phyloP scores from a whole-genome alignment of 345 rosid species.

The Hypericum androsaemum region DNA sequence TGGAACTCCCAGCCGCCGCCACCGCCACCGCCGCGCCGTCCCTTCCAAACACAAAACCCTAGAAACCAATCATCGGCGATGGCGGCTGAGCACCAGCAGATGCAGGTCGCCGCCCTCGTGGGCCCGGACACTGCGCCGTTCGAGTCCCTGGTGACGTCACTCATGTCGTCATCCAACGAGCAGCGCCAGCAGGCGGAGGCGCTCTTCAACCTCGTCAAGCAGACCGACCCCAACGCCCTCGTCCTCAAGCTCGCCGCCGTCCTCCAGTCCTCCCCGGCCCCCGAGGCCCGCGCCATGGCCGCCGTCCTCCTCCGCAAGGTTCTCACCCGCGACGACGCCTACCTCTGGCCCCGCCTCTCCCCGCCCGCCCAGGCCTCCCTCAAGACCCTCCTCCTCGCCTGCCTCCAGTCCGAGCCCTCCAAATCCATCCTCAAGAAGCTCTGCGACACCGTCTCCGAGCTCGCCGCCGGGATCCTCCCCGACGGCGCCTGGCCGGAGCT shows the following conservation, averaged over 20 bases:
- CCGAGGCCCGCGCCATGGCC: conserved; percentile 86
- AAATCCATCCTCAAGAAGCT: conserved; percentile 80
- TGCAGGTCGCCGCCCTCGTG: conserved; percentile 68
- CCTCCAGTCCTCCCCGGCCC: conserved; percentile 60
- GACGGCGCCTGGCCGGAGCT: conserved; percentile 97
- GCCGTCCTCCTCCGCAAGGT: conserved; percentile 92
- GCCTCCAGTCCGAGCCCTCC: conserved; percentile 65
- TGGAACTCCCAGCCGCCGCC: no score
- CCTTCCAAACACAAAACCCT: no score
- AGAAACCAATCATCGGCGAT: conserved; percentile 69
- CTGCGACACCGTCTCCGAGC: conserved; percentile 91
- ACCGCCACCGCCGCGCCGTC: no score
- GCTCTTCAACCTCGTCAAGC: conserved; percentile 81
- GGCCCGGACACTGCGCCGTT: conserved; percentile 80
- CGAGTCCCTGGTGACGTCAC: conserved; percentile 73
- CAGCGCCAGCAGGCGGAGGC: conserved; percentile 84
- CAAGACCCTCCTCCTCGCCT: conserved; percentile 61
- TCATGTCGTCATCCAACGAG: conserved; percentile 92
- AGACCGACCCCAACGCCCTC: conserved; percentile 74
- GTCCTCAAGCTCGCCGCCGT: conserved; percentile 76
- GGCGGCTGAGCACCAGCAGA: conserved; percentile 57
- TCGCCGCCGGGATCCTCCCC: conserved; percentile 73
- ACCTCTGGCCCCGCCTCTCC: conserved; percentile 79
- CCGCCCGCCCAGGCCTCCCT: conserved; percentile 64
- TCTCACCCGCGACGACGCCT: conserved; percentile 78